Evolutionary conservation across 1,139 yeast genomes (phyloP), one percentile per base, ranked within the genome.

Genomic region (Lodderomyces jiufengensis): DNA sequence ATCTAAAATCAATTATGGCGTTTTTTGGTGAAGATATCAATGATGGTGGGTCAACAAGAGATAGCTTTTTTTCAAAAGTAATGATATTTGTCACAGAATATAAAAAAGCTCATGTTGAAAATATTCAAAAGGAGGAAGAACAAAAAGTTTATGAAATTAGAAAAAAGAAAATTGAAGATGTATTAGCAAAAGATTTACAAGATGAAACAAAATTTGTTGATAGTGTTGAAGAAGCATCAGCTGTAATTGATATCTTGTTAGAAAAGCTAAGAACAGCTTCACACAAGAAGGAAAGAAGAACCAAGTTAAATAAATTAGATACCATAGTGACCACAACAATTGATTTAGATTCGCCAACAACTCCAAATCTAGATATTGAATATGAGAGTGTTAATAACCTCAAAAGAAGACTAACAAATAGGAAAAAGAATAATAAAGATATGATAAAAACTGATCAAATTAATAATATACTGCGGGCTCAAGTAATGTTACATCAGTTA

Each of bases 21-120:
- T 83, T 78, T 52, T 92, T 83, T 57, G 97, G 97, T 6, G 98
- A 92, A 55, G 81, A 83, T 50, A 69, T 78, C 1, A 56, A 61
- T 4, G 95, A 86, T 50, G 51, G 65, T 5, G 62, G 66, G 40
- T 61, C 72, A 34, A 5, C 20, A 7, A 50, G 68, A 32, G 63
- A 61, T 36, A 49, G 54, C 1, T 70, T 70, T 39, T 68, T 65
- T 41, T 54, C 50, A 29, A 70, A 70, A 44, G 58, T 70, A 42
- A 55, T 59, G 24, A 36, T 47, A 3, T 70, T 70, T 45, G 65
- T 70, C 2, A 43, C 47, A 16, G 76, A 70, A 38, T 70, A 66
- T 44, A 70, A 66, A 44, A 61, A 54, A 41, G 74, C 71, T 2
- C 75, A 70, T 41, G 51, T 66, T n/a, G 76, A 70, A 37, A 70